Conservation (phyloP, 352 stramenopile species). For the Globisporangium paroecandrum region DNA sequence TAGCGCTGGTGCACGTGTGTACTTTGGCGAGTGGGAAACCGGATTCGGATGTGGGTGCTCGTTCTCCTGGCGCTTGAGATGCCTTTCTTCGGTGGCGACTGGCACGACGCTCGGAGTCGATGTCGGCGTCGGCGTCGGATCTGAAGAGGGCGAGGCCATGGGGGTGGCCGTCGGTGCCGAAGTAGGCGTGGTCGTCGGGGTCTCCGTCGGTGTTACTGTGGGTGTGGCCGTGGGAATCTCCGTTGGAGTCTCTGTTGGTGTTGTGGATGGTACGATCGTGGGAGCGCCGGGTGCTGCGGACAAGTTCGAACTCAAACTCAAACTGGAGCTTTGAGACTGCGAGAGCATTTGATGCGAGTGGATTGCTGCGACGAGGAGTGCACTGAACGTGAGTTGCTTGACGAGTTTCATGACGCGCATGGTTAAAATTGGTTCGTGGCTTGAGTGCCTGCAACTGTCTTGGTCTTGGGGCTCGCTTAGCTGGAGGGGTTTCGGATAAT, state of each 20-base stretch:
- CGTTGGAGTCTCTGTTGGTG: neutral
- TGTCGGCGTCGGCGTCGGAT: neutral
- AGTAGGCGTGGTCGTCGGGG: too few species aligned
- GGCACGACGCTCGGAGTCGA: neutral
- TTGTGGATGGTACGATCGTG: neutral
- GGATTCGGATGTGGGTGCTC: neutral
- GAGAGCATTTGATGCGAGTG: neutral
- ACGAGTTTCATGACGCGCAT: neutral
- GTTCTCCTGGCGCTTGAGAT: neutral
- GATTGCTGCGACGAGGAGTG: neutral
- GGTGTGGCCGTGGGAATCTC: too few species aligned
- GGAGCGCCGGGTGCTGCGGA: neutral
- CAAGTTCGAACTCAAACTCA: neutral
- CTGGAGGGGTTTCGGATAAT: neutral
- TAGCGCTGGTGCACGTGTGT: neutral
- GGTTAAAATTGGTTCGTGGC: neutral
- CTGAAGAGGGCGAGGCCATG: neutral
- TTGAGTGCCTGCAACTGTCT: too few species aligned
- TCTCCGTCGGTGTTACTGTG: too few species aligned
- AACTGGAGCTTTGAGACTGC: neutral
- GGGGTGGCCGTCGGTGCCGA: neutral
- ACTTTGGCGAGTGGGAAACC: neutral
- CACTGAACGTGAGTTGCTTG: neutral
- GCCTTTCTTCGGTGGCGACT: neutral
- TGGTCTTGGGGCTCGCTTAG: neutral